phyloP scores from a whole-genome alignment of 306 rosid genomes.

The Ormosia emarginata region DNA sequence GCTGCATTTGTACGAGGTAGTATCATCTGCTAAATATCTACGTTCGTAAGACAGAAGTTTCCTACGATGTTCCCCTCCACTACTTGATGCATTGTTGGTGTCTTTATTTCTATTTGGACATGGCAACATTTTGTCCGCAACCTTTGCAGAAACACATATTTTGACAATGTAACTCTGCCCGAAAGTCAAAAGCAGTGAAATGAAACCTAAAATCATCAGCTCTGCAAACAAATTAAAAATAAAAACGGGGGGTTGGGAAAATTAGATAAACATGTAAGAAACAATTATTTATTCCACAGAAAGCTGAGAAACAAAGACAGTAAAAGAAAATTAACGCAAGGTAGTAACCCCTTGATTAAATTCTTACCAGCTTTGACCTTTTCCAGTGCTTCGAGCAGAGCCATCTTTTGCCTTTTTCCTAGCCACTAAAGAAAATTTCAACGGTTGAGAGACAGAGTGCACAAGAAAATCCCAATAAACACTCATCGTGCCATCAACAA shows the following conservation, averaged over 20 bases:
- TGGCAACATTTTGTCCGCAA: slow-evolving; percentile 70
- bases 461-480: not conserved
- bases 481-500: not conserved
- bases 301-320: not conserved
- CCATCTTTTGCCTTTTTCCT: slow-evolving; percentile 42
- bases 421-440: slow-evolving; percentile 27
- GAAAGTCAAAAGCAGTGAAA: slow-evolving; percentile 83
- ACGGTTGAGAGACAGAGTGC: not conserved
- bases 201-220: slow-evolving; percentile 94
- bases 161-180: slow-evolving; percentile 70
- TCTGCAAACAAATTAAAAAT: slow-evolving; percentile 54
- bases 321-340: not conserved
- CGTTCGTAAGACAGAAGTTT: slow-evolving; percentile 62
- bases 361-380: slow-evolving; percentile 83
- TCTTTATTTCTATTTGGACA: slow-evolving; percentile 30
- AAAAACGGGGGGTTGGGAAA: not conserved
- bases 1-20: slow-evolving; percentile 38
- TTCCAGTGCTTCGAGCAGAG: slow-evolving; percentile 86
- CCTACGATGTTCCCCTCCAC: slow-evolving; percentile 37
- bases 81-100: not conserved
- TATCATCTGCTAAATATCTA: slow-evolving; percentile 51
- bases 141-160: slow-evolving; percentile 58
- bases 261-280: not conserved
- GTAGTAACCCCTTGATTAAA: not conserved
- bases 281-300: not conserved